These are phyloP conservation scores for Camelina hispida DNA, from an alignment of 345 rosid species.

Conservation along the genomic window DNA sequence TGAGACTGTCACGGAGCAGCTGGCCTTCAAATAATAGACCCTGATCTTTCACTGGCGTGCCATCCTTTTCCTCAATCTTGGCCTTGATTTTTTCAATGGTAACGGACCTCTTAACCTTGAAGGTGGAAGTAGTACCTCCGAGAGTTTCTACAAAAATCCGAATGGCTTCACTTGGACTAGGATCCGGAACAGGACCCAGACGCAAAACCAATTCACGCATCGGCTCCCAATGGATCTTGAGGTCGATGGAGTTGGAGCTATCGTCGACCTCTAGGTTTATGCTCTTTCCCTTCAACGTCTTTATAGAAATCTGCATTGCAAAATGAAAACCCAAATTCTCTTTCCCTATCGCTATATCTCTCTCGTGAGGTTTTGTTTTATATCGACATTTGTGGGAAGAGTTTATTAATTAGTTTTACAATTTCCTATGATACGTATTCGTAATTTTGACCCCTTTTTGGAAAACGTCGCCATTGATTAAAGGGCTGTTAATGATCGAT, in stretches of 20 bases:
- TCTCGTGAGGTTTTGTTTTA: not conserved
- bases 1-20: too few relatives aligned
- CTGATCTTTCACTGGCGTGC: not conserved
- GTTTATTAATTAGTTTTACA: not conserved
- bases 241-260: conserved; percentile 20
- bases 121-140: not conserved
- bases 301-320: conserved; percentile 8
- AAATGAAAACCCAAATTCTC: not conserved
- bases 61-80: not conserved
- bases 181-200: not conserved
- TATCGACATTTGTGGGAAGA: not conserved
- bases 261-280: conserved; percentile 21
- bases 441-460: conserved; percentile 1
- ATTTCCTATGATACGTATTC: not conserved
- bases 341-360: too few relatives aligned
- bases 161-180: not conserved
- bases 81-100: conserved; percentile 6
- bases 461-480: not conserved
- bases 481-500: not conserved
- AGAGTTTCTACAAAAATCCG: not conserved
- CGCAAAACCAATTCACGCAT: not conserved
- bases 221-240: conserved; percentile 11
- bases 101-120: not conserved
- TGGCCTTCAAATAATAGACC: too few relatives aligned
- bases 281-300: conserved; percentile 10